A percentile compares a stretch with the other conserved stretches of the same genome.
Conservation (phyloP, 352 stramenopile species). For the Thalassiosira livingstoniorum region DNA sequence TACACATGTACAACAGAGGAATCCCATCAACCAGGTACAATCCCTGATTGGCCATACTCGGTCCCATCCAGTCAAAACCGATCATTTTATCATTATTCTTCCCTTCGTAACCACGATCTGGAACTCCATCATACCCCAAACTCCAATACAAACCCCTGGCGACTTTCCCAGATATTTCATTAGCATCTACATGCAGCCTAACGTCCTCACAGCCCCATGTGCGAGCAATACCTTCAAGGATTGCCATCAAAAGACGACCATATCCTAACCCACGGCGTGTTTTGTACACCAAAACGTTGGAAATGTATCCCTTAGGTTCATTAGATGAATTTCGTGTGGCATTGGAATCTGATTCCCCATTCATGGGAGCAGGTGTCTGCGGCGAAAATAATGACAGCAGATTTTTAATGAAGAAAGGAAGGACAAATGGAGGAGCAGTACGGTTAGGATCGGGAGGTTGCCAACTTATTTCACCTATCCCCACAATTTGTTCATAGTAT, state of each 20-base stretch:
- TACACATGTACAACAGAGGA: conserved; percentile 64
- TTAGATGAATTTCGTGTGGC: conserved; percentile 11
- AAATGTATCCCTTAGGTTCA: conserved; percentile 63
- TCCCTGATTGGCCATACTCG: conserved; percentile 50
- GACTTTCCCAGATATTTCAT: conserved; percentile 59
- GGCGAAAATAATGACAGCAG: conserved; percentile 45
- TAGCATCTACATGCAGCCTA: conserved; percentile 70
- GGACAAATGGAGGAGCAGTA: conserved; percentile 64
- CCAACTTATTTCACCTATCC: conserved; percentile 71
- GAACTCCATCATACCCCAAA: conserved; percentile 66
- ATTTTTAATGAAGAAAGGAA: conserved; percentile 54
- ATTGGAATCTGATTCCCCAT: not conserved
- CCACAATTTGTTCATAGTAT: conserved; percentile 61
- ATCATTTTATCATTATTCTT: conserved; percentile 1
- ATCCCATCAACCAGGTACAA: conserved; percentile 67
- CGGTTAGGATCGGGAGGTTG: conserved; percentile 64
- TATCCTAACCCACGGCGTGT: conserved; percentile 64
- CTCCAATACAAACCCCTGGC: conserved; percentile 64
- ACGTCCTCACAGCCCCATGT: conserved; percentile 63
- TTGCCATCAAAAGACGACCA: conserved; percentile 66
- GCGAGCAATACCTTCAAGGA: conserved; percentile 67
- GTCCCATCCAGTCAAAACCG: conserved; percentile 61
- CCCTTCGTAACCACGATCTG: conserved; percentile 31
- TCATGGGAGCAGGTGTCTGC: not conserved
- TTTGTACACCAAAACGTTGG: conserved; percentile 72